phyloP scores from a whole-genome alignment of 2,329 filamentous ascomycete genomes.

The Periconia sp. region DNA sequence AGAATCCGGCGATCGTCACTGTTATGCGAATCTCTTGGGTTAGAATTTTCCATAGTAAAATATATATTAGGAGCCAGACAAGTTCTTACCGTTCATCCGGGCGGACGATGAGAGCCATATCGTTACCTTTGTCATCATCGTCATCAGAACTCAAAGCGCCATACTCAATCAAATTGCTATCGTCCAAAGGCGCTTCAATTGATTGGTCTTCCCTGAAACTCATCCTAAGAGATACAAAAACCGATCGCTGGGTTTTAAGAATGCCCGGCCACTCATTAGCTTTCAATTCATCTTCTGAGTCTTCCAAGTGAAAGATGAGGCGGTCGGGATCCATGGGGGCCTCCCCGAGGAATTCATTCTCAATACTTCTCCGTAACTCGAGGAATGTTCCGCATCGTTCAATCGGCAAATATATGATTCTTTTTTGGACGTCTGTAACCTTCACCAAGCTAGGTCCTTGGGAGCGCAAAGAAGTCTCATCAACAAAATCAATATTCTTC shows the following conservation, averaged over 20 bases:
- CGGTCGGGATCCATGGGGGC: background rate
- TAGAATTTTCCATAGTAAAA: too few species aligned
- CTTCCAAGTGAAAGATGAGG: background rate
- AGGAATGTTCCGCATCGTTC: conserved; percentile 2
- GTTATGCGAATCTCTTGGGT: too few species aligned
- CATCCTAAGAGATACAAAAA: background rate
- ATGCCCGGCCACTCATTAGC: conserved; percentile 2
- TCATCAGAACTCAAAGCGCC: background rate
- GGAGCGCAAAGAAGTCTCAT: background rate
- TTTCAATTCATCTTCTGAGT: conserved; percentile 1
- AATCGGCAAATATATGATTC: conserved; percentile 1
- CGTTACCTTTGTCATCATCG: background rate
- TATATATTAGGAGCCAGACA: background rate
- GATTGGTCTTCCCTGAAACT: background rate
- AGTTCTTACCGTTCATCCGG: background rate
- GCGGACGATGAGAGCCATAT: background rate
- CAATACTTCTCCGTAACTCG: background rate
- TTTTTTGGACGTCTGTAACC: background rate
- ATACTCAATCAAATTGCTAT: background rate
- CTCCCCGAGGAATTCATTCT: background rate
- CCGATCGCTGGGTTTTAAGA: background rate
- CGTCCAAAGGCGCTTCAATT: background rate
- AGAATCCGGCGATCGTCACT: background rate
- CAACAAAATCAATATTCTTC: conserved; percentile 1
- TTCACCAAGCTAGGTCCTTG: background rate